These are phyloP conservation scores for Musa balbisiana DNA, from an alignment of 202 grass and related monocot species.

Conservation along the genomic window DNA sequence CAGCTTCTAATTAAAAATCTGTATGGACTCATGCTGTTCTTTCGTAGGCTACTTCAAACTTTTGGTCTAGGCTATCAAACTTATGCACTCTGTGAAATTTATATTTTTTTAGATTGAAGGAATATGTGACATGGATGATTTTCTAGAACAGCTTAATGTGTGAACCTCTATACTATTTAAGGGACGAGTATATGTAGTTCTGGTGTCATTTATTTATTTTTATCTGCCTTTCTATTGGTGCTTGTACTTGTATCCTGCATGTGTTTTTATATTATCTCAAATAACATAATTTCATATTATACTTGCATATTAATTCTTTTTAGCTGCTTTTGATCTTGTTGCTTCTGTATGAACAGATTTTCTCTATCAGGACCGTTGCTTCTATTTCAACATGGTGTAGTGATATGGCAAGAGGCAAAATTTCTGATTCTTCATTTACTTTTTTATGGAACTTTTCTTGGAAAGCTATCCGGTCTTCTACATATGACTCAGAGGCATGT, in stretches of 20 bases:
- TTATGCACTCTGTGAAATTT: too few species aligned
- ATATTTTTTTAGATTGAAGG: too few species aligned
- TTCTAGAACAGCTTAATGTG: too few species aligned
- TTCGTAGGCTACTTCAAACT: too few species aligned
- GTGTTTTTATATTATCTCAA: not conserved
- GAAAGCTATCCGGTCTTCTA: constrained; percentile 60
- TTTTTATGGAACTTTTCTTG: constrained; percentile 76
- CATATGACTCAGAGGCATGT: constrained; percentile 46
- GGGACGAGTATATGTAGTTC: too few species aligned
- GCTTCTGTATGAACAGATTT: constrained; percentile 58
- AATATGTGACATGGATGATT: too few species aligned
- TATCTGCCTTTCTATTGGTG: not conserved
- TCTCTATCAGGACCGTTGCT: constrained; percentile 53
- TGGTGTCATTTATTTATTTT: too few species aligned
- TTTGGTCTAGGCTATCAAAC: too few species aligned
- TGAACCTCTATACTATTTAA: too few species aligned
- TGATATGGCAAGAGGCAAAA: constrained; percentile 31
- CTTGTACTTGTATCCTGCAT: not conserved
- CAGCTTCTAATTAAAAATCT: too few species aligned
- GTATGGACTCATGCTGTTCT: too few species aligned
- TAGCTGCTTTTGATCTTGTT: constrained; percentile 2
- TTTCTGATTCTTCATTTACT: constrained; percentile 46
- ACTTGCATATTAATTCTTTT: not conserved
- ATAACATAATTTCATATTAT: not conserved
- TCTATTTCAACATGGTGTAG: constrained; percentile 62